These are phyloP conservation scores for Colletotrichum viniferum DNA, from an alignment of 2,329 filamentous ascomycete genomes.

Conservation along the genomic window DNA sequence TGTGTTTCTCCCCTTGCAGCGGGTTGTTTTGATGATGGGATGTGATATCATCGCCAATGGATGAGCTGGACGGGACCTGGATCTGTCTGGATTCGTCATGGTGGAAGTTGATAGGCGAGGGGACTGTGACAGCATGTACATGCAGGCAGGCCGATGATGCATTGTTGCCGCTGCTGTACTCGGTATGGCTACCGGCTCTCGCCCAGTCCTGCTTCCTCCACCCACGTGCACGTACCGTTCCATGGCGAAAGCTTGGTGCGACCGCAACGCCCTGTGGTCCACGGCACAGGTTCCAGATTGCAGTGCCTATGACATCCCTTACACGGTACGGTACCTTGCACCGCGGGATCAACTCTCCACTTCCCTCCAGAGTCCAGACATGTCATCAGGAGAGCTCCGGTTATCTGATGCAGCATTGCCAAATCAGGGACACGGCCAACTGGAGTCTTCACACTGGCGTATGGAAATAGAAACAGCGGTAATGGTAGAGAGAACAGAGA, in stretches of 20 bases:
- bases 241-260: conserved; percentile 20
- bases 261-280: conserved; percentile 3
- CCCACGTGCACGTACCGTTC: not conserved
- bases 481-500: not conserved
- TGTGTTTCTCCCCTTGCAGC: not conserved
- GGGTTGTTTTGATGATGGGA: not conserved
- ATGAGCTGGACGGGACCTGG: not conserved
- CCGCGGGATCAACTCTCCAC: not conserved
- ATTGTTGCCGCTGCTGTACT: not conserved
- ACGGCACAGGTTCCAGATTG: not conserved
- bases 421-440: not conserved
- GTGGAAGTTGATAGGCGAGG: not conserved
- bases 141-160: not conserved
- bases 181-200: not conserved
- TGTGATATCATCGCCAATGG: conserved; percentile 11
- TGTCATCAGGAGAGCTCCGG: not conserved
- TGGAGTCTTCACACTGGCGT: not conserved
- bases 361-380: not conserved
- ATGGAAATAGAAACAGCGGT: not conserved
- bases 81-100: not conserved
- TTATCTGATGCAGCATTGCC: not conserved
- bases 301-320: not conserved
- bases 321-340: not conserved
- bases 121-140: not conserved
- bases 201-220: not conserved